Evolutionary conservation across 176 grass and related monocot genomes (phyloP), one percentile per base, ranked within the genome.

Genomic region (Hsuehochloa calcarea): DNA sequence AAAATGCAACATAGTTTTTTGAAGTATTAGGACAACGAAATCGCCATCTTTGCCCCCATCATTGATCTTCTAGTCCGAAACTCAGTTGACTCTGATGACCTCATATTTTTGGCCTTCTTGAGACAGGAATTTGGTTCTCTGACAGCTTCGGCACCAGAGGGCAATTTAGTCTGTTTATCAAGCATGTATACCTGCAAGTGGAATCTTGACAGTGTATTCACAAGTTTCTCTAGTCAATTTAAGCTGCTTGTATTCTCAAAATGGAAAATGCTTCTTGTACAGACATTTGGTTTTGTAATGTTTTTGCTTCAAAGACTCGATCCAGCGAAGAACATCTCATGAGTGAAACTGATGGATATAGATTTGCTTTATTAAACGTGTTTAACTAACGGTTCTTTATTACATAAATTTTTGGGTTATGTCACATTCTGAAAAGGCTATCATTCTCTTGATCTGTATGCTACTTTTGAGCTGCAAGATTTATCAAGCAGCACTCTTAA

Each of bases 61-160:
- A 38, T 43, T 17, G n/a, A 29, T 22, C 20, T 59, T 66, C 45
- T 38, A 65, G 44, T 23, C 58, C 17, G 26, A 43, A 77, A 47
- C 9, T 65, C 34, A 27, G 43, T 38, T 29, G 17, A 62, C 27
- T 65, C 20, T 63, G 75, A 50, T 51, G 67, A 68, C 44, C 31
- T 29, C 45, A 44, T 72, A 86, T 66, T 74, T 80, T 15, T 39
- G 58, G 56, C 68, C 46, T 80, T 80, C 44, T 55, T 13, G 19
- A 79, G 45, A 65, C 34, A 65, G n/a, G 66, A 77, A 3, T 80
- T 79, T 66, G 12, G 61, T 43, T 84, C 8, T 52, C 15, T 10
- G 9, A 12, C 22, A 65, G 46, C 20, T 65, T 52, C 9, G 37
- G 44, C 12, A 15, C n/a, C 25, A 3, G 4, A 71, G 68, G 54